A percentile compares a stretch with the other conserved stretches of the same genome.
These are phyloP conservation scores for Puccinia horiana DNA, from an alignment of 1,284 basidiomycete genomes.

Conservation along the genomic window DNA sequence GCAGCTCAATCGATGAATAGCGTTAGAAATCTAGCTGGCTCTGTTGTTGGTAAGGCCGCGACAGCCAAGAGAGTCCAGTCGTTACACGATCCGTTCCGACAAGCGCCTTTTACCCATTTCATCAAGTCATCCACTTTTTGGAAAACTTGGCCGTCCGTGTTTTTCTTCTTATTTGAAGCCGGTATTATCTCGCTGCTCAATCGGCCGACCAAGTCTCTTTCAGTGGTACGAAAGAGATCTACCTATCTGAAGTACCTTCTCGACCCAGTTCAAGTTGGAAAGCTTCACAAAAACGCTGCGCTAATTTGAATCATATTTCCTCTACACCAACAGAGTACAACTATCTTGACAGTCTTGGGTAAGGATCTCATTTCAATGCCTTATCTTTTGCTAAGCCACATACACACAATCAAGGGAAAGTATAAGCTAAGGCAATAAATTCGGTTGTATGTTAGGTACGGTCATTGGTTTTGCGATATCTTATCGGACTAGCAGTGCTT, in stretches of 20 bases:
- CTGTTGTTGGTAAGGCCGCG: conserved; percentile 25
- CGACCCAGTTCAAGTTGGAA: neutral
- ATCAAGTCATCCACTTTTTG: conserved; percentile 41
- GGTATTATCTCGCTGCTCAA: conserved; percentile 5
- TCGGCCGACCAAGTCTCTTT: conserved; percentile 27
- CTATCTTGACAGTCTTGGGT: conserved; percentile 46
- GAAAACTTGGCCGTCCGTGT: conserved; percentile 44
- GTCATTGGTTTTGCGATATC: conserved; percentile 48
- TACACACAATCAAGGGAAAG: neutral
- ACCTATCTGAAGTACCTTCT: neutral
- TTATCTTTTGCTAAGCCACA: neutral
- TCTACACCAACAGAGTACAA: conserved; percentile 22
- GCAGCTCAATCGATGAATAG: neutral
- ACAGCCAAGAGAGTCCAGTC: conserved; percentile 20
- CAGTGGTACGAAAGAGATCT: conserved; percentile 19
- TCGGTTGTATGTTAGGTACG: conserved; percentile 18
- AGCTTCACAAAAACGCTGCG: neutral
- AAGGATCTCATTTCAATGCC: neutral
- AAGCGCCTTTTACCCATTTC: conserved; percentile 25
- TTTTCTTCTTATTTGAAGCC: conserved; percentile 23
- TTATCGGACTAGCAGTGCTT: conserved; percentile 44
- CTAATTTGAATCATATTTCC: neutral
- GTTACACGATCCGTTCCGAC: conserved; percentile 38
- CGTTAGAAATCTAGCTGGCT: conserved; percentile 32
- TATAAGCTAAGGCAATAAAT: neutral